These are phyloP conservation scores for Didymosphaeria variabile DNA, from an alignment of 2,329 filamentous ascomycete species.

Conservation along the genomic window DNA sequence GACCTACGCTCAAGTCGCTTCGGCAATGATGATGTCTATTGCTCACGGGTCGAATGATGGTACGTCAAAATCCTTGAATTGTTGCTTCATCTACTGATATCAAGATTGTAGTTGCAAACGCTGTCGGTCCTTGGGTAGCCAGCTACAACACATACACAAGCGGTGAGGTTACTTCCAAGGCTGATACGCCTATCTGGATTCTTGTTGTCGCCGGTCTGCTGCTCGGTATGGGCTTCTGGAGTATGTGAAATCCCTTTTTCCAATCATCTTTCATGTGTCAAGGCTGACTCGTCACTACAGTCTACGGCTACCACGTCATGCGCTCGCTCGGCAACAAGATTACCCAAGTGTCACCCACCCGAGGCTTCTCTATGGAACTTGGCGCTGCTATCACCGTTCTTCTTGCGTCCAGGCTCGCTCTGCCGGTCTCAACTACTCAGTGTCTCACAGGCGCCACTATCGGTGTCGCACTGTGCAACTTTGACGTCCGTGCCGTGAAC, in stretches of 20 bases:
- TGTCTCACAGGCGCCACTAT: constrained; percentile 54
- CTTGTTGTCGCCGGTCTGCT: constrained; percentile 67
- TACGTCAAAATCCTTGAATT: background rate
- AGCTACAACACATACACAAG: constrained; percentile 53
- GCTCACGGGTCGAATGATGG: constrained; percentile 75
- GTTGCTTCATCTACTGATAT: background rate
- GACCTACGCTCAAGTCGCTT: constrained; percentile 61
- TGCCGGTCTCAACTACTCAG: constrained; percentile 66
- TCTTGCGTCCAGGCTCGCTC: constrained; percentile 68
- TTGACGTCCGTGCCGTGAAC: constrained; percentile 53
- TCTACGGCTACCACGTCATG: constrained; percentile 73
- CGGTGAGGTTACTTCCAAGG: constrained; percentile 70
- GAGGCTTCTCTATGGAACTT: constrained; percentile 56
- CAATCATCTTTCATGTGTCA: constrained; percentile 49
- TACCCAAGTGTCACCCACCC: constrained; percentile 68
- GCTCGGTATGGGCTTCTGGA: constrained; percentile 68
- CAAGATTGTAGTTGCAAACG: constrained; percentile 29
- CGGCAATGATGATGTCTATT: constrained; percentile 43
- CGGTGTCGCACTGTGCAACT: constrained; percentile 45
- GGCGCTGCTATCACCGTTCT: constrained; percentile 68
- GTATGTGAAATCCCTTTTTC: constrained; percentile 32
- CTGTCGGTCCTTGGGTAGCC: constrained; percentile 38
- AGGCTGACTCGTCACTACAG: constrained; percentile 73
- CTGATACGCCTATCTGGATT: constrained; percentile 75
- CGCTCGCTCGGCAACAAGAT: constrained; percentile 68